Conservation (phyloP, 2,329 filamentous ascomycete genomes). For the Fusarium chuoi region DNA sequence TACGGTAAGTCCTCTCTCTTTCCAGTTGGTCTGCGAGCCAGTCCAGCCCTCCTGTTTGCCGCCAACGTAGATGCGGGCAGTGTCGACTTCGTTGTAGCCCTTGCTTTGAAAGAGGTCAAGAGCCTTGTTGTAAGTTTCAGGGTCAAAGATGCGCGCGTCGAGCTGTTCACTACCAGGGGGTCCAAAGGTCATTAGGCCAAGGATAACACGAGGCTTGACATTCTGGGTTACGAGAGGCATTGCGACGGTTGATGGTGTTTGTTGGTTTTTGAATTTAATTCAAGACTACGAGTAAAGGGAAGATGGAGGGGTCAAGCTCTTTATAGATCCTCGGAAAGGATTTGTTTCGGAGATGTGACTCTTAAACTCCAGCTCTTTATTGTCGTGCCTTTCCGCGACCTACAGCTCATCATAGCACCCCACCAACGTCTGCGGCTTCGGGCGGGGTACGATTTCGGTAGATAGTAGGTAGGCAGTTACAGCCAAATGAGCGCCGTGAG, state of each 20-base stretch:
- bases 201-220: slow-evolving; percentile 75
- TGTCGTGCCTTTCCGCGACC: slow-evolving; percentile 8
- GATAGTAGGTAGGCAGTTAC: neutral
- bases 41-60: slow-evolving; percentile 84
- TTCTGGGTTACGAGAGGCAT: slow-evolving; percentile 60
- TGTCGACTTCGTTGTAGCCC: slow-evolving; percentile 88
- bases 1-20: slow-evolving; percentile 78
- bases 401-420: slow-evolving; percentile 12
- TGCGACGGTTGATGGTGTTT: slow-evolving; percentile 27
- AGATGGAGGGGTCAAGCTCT: neutral
- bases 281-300: neutral
- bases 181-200: slow-evolving; percentile 88
- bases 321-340: slow-evolving; percentile 11
- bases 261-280: neutral
- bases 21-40: slow-evolving; percentile 74
- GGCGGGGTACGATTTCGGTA: slow-evolving; percentile 24
- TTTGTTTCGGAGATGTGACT: slow-evolving; percentile 29
- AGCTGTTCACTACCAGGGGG: slow-evolving; percentile 61
- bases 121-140: slow-evolving; percentile 73
- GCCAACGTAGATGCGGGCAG: slow-evolving; percentile 78
- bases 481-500: neutral
- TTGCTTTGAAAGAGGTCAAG: slow-evolving; percentile 81
- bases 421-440: slow-evolving; percentile 24
- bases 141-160: slow-evolving; percentile 77
- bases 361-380: slow-evolving; percentile 36